Percentiles rank a stretch among this genome's conserved stretches.
These are phyloP conservation scores for Vitis labrusca DNA, from an alignment of 164 flowering plant genomes.

Conservation along the genomic window DNA sequence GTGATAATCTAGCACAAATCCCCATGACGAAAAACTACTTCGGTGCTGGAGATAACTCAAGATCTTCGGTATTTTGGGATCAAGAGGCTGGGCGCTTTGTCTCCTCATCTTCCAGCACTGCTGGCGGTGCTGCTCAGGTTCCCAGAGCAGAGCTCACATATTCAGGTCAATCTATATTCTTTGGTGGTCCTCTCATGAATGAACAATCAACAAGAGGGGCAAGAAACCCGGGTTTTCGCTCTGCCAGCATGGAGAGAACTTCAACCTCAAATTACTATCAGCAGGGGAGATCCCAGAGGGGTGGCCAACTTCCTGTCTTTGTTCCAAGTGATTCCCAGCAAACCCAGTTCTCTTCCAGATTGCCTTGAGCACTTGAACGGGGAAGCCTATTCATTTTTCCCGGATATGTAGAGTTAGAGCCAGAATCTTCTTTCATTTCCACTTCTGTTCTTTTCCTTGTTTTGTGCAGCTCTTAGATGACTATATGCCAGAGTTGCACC, in stretches of 20 bases:
- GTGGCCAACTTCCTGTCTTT: constrained; percentile 88
- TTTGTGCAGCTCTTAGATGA: constrained; percentile 5
- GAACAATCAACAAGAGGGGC: constrained; percentile 39
- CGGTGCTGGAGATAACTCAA: constrained; percentile 28
- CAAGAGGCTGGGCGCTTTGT: constrained; percentile 83
- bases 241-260: constrained; percentile 34
- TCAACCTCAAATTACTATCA: constrained; percentile 36
- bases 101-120: constrained; percentile 43
- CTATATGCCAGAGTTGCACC: not conserved
- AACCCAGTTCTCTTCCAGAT: constrained; percentile 40
- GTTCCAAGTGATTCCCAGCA: constrained; percentile 64
- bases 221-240: constrained; percentile 21
- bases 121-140: constrained; percentile 36
- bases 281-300: constrained; percentile 66
- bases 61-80: constrained; percentile 77
- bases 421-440: not conserved
- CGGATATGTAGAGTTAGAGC: constrained; percentile 13
- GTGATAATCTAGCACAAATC: constrained; percentile 17
- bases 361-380: constrained; percentile 26
- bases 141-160: constrained; percentile 62
- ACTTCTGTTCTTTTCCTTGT: not conserved
- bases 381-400: not conserved
- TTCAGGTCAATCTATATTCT: constrained; percentile 89
- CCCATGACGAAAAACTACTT: constrained; percentile 30
- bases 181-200: constrained; percentile 77